Base-by-base conservation (phyloP, 805 yeast species). In the Wickerhamomyces silvicola region DNA sequence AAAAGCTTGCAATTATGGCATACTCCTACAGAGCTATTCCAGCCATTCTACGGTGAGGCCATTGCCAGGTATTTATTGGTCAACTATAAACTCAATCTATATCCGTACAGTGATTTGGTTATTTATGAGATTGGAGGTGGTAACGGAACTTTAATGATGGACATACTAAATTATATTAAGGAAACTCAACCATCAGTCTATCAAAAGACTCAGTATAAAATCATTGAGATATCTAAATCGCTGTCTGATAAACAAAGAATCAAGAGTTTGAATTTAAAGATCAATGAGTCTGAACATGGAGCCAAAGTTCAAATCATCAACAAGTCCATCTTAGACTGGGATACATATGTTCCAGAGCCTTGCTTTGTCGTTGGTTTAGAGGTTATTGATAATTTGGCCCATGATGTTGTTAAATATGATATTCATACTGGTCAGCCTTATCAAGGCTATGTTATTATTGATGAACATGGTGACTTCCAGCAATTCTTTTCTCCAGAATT, bases 81-180 rank as follows among this genome's bases (percentile, higher is more conserved):
- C 7, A 79, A 82, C 51, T 82, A 80, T 52, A 76, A 78, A 54
- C 59, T 77, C 43, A 78, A 78, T 41, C 60, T 70, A 25, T 81
- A 75, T 45, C 90, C 88, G 1, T 78, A 78, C 47, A 65, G 70
- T 25, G 87, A 83, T 49, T 60, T 90, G 28, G 68, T 75, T 6
- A 81, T 85, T 17, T 86, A 84, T 56, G 95, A 86, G 57, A 74
- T 83, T 67, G 95, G 94, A 37, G 94, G 87, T 14, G 95, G 95
- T 43, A 85, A 85, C 48, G 94, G 94, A 25, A 84, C 94, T 0
- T 56, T 85, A 38, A 85, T 86, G 95, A 54, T 68, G 33, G 80
- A 84, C 47, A 71, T 85, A 9, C 56, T 85, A 40, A 77, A 78
- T 47, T 84, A 67, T 50, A 68, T 85, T 38, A 63, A 72, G 39